Evolutionary conservation across 345 rosid species (phyloP), one percentile per base, ranked within the genome.

Genomic region (Raphanus raphanistrum): DNA sequence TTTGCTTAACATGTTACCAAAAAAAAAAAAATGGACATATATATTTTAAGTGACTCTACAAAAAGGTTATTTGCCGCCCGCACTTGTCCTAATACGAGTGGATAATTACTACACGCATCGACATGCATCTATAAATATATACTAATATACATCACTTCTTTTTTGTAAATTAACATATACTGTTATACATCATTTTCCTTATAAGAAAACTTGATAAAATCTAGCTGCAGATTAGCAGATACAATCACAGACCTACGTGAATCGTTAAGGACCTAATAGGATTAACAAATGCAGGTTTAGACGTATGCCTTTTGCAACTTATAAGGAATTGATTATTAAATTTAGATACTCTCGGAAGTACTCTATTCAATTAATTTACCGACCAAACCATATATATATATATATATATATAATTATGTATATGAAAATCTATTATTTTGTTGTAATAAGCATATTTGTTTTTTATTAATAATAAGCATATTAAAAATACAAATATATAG

Each of bases 31-130:
- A 76, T 57, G 63, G 57, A 4, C 15, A 48, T 21, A 21, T 21
- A 21, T 21, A 21, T 33, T 33, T 35, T 60, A 67, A 33, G 73
- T 72, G 77, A 72, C 73, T 72, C 38, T 64, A 52, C 52, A 50
- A 11, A 55, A 55, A 32, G 7, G 35, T 16, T 66, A 32, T 57
- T 58, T 78, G 15, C 55, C 55, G 52, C 55, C 32, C 31, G 33
- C 36, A 48, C 27, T 7, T 67, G 59, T 64, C 64, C 35, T 79
- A 26, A 72, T 60, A 72, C 41, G 32, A 79, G 65, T 73, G 70
- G 82, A 73, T 79, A 60, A 67, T 35, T 52, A 61, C 65, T 50
- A 60, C 81, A 72, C 63, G 63, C 73, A 67, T 48, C 60, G 32
- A 16, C 64, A 73, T 52, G 13, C 35, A 45, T 72, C 73, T 43